phyloP scores from a whole-genome alignment of 2,329 filamentous ascomycete genomes.

The Pyricularia grisea region DNA sequence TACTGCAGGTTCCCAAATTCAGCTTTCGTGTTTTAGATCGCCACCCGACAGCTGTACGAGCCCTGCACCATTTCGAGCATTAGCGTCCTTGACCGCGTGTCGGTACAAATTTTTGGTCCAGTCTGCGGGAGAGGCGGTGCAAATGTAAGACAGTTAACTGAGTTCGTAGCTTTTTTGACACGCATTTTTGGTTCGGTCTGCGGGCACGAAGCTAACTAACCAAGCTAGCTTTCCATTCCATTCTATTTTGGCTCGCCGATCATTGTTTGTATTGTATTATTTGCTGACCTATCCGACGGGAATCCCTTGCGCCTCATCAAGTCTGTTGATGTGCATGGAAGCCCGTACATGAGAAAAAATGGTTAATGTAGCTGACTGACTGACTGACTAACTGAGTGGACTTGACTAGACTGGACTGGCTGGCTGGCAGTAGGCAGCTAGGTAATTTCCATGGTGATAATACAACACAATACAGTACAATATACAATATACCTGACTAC shows the following conservation, averaged over 20 bases:
- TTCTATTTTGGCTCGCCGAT: background rate
- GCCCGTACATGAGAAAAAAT: no score
- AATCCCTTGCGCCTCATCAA: background rate
- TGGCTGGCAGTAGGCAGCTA: no score
- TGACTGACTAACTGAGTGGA: no score
- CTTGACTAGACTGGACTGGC: no score
- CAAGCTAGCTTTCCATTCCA: background rate
- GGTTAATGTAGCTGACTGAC: no score
- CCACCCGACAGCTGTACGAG: background rate
- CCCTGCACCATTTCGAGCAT: background rate
- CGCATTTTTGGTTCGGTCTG: background rate
- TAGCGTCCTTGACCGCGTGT: background rate
- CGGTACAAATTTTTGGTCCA: background rate
- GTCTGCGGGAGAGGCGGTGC: background rate
- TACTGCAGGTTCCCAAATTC: background rate
- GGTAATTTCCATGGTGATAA: no score
- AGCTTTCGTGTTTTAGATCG: background rate
- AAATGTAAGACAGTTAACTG: background rate
- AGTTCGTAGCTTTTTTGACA: background rate
- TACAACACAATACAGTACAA: no score
- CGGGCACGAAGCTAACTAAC: background rate
- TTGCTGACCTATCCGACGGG: background rate
- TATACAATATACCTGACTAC: background rate
- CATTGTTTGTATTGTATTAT: background rate
- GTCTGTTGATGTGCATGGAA: no score